phyloP scores from a whole-genome alignment of 1,139 yeast genomes.

The Kodamaea sp. region DNA sequence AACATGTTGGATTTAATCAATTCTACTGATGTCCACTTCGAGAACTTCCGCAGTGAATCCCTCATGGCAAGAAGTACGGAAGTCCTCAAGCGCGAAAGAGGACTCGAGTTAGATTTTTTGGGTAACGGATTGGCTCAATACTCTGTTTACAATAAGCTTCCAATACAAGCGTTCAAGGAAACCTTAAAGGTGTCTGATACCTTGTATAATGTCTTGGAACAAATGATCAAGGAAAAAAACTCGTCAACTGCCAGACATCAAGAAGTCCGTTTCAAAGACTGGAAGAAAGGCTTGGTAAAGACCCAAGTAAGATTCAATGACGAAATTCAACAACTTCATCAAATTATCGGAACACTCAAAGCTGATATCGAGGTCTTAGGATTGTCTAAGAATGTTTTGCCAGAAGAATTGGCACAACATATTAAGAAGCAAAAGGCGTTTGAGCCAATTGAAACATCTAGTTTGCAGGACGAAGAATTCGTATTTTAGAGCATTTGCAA shows the following conservation, averaged over 20 bases:
- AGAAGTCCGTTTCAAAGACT: slow-evolving; percentile 62
- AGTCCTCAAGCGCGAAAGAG: slow-evolving; percentile 2
- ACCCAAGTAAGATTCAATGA: slow-evolving; percentile 58
- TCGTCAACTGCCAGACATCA: slow-evolving; percentile 45
- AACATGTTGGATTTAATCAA: slow-evolving; percentile 61
- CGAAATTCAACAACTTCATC: slow-evolving; percentile 53
- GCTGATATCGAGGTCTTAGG: too few species aligned
- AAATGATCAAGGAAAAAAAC: slow-evolving; percentile 46
- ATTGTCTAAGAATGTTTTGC: too few species aligned
- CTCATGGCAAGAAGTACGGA: slow-evolving; percentile 43
- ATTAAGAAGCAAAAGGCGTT: neutral
- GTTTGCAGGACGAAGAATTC: slow-evolving; percentile 1
- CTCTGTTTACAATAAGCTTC: slow-evolving; percentile 36
- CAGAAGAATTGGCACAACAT: neutral
- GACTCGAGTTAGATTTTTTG: too few species aligned
- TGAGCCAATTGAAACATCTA: slow-evolving; percentile 5
- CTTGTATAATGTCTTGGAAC: slow-evolving; percentile 46
- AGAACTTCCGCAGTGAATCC: slow-evolving; percentile 49
- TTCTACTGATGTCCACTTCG: slow-evolving; percentile 60
- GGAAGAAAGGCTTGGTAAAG: slow-evolving; percentile 59
- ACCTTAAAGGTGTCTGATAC: slow-evolving; percentile 37
- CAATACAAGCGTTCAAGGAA: slow-evolving; percentile 32
- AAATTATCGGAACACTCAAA: slow-evolving; percentile 24
- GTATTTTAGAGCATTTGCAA: too few species aligned
- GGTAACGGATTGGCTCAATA: slow-evolving; percentile 21